Evolutionary conservation across 768 basidiomycete genomes (phyloP).

Genomic region (Mycena metata): DNA sequence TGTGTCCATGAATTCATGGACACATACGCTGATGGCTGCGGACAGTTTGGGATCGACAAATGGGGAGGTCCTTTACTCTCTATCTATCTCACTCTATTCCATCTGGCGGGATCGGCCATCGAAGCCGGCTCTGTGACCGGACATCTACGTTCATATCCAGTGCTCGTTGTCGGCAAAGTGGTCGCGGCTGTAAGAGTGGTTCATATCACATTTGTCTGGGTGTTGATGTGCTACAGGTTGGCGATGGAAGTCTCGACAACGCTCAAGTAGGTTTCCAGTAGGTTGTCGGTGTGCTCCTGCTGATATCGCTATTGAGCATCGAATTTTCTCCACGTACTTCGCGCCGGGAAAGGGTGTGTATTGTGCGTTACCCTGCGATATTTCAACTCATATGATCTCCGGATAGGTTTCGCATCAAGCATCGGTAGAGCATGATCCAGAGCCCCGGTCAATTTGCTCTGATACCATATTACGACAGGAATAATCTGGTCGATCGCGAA

Average conservation of each 20-base stretch:
- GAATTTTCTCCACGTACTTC: slow-evolving; percentile 60
- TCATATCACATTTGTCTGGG: slow-evolving; percentile 7
- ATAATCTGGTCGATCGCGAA: slow-evolving; percentile 50
- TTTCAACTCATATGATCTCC: slow-evolving; percentile 10
- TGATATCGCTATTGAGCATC: slow-evolving; percentile 41
- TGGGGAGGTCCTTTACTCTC: slow-evolving; percentile 55
- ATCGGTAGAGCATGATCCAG: slow-evolving; percentile 16
- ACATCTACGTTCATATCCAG: slow-evolving; percentile 53
- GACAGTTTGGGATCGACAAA: slow-evolving; percentile 55
- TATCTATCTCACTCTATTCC: slow-evolving; percentile 53
- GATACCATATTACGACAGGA: slow-evolving; percentile 1
- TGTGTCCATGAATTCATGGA: neutral
- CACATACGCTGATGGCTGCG: neutral
- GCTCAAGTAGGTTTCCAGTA: slow-evolving; percentile 43
- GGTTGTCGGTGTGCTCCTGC: neutral
- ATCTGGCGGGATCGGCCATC: slow-evolving; percentile 52
- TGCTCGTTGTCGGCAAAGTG: slow-evolving; percentile 57
- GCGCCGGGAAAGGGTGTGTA: slow-evolving; percentile 57
- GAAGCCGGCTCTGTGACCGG: slow-evolving; percentile 56
- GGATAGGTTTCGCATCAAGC: slow-evolving; percentile 10
- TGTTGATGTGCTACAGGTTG: slow-evolving; percentile 24
- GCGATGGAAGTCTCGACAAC: slow-evolving; percentile 57
- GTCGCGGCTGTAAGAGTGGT: slow-evolving; percentile 51
- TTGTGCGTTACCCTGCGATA: slow-evolving; percentile 43
- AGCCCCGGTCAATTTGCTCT: neutral